Evolutionary conservation across 495 filamentous ascomycete genomes (phyloP).

Genomic region (Talaromyces borbonicus): DNA sequence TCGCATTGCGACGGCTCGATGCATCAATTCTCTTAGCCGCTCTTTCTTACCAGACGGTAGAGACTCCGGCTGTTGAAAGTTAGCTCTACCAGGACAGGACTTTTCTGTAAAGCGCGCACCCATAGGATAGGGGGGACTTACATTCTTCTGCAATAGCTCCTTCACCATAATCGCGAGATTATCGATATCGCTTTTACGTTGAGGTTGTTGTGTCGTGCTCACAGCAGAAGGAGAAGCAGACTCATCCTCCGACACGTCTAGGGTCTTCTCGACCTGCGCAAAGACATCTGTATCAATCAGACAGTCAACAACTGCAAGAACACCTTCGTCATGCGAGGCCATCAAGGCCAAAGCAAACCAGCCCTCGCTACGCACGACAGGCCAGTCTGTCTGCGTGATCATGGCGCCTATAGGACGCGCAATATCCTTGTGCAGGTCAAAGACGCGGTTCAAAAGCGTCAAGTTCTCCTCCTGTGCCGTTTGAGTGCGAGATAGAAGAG

Average conservation of each 20-base stretch:
- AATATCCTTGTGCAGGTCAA: constrained; percentile 40
- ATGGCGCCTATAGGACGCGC: constrained; percentile 48
- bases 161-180: constrained; percentile 55
- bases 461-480: constrained; percentile 11
- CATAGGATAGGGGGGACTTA: constrained; percentile 17
- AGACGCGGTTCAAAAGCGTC: constrained; percentile 37
- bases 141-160: constrained; percentile 45
- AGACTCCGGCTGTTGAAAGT: constrained; percentile 17
- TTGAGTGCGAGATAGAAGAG: constrained; percentile 34
- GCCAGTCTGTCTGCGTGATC: constrained; percentile 58
- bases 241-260: constrained; percentile 27
- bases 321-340: constrained; percentile 41
- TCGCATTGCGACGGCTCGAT: constrained; percentile 3
- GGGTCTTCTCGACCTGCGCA: constrained; percentile 35
- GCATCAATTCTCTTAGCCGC: constrained; percentile 22
- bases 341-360: constrained; percentile 70
- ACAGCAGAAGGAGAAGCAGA: background rate
- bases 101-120: no score
- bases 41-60: constrained; percentile 19
- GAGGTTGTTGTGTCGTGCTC: constrained; percentile 17
- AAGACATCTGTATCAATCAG: constrained; percentile 40
- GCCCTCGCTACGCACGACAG: constrained; percentile 59
- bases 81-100: constrained; percentile 2
- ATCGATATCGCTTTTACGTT: constrained; percentile 43
- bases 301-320: constrained; percentile 36